Evolutionary conservation across 2,329 filamentous ascomycete species (phyloP).

Genomic region (Monosporascus sp.): DNA sequence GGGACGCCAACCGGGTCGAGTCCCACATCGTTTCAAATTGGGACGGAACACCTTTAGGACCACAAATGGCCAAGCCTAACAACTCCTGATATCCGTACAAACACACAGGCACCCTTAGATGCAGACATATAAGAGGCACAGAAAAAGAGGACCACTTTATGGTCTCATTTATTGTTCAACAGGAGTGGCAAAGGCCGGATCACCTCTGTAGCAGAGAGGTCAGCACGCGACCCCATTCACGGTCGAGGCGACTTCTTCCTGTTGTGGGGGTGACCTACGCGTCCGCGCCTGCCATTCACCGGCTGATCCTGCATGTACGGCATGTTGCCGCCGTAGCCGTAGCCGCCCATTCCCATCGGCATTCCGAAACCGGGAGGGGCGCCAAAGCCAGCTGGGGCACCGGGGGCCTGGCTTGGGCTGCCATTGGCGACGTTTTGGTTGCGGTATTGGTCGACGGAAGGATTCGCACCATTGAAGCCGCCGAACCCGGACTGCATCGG

Average conservation of each 20-base stretch:
- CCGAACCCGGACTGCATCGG: slow-evolving; percentile 50
- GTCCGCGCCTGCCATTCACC: slow-evolving; percentile 51
- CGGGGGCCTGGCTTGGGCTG: slow-evolving; percentile 44
- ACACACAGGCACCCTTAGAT: background rate
- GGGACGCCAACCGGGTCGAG: background rate
- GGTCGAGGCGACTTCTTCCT: slow-evolving; percentile 28
- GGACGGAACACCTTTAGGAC: background rate
- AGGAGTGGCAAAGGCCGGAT: slow-evolving; percentile 9
- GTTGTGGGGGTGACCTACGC: slow-evolving; percentile 44
- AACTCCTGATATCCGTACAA: background rate
- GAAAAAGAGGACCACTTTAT: background rate
- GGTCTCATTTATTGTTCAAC: slow-evolving; percentile 7
- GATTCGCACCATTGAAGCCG: slow-evolving; percentile 44
- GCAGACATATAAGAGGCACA: background rate
- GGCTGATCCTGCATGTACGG: slow-evolving; percentile 53
- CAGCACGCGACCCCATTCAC: slow-evolving; percentile 18
- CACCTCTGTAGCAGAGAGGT: slow-evolving; percentile 24
- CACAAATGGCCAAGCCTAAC: background rate
- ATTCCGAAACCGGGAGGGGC: slow-evolving; percentile 28
- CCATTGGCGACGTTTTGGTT: slow-evolving; percentile 45
- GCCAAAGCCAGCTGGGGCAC: slow-evolving; percentile 24
- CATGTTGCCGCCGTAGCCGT: slow-evolving; percentile 40
- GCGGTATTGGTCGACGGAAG: slow-evolving; percentile 52
- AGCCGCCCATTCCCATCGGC: slow-evolving; percentile 26
- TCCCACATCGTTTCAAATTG: background rate